Evolutionary conservation across 2,329 filamentous ascomycete genomes (phyloP).

Genomic region (Trichocomaceae sp.): DNA sequence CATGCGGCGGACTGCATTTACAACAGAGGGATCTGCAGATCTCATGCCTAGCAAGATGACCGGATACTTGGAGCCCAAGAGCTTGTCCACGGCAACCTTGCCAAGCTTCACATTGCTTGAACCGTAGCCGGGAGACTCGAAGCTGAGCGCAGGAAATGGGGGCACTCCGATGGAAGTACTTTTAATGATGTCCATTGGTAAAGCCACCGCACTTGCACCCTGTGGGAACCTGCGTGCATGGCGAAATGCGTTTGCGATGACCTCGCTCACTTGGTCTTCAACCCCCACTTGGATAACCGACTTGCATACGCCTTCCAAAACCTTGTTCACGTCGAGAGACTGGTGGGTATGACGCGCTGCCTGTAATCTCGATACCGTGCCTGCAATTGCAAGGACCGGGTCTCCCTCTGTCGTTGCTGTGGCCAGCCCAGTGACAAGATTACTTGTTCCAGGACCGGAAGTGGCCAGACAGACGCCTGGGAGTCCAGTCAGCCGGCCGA

Average conservation of each 20-base stretch:
- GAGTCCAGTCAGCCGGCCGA: constrained; percentile 10
- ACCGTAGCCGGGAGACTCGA: constrained; percentile 9
- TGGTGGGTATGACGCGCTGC: constrained; percentile 14
- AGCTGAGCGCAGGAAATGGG: constrained; percentile 10
- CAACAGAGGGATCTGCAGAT: constrained; percentile 6
- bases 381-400: constrained; percentile 12
- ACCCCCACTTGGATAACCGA: constrained; percentile 11
- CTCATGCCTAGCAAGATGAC: constrained; percentile 13
- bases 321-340: constrained; percentile 12
- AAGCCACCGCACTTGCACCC: constrained; percentile 9
- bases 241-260: constrained; percentile 12
- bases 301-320: constrained; percentile 11
- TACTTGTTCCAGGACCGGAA: constrained; percentile 13
- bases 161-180: constrained; percentile 11
- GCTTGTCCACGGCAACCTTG: constrained; percentile 9
- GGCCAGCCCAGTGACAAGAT: constrained; percentile 13
- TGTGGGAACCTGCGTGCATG: constrained; percentile 9
- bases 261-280: constrained; percentile 14
- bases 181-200: constrained; percentile 14
- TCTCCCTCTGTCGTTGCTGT: constrained; percentile 12
- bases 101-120: constrained; percentile 7
- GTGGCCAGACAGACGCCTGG: constrained; percentile 13
- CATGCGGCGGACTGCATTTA: constrained; percentile 9
- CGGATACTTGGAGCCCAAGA: constrained; percentile 7
- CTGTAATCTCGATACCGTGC: constrained; percentile 10